Base-by-base conservation (phyloP, 176 grass and related monocot genomes). In the Musa beccarii region DNA sequence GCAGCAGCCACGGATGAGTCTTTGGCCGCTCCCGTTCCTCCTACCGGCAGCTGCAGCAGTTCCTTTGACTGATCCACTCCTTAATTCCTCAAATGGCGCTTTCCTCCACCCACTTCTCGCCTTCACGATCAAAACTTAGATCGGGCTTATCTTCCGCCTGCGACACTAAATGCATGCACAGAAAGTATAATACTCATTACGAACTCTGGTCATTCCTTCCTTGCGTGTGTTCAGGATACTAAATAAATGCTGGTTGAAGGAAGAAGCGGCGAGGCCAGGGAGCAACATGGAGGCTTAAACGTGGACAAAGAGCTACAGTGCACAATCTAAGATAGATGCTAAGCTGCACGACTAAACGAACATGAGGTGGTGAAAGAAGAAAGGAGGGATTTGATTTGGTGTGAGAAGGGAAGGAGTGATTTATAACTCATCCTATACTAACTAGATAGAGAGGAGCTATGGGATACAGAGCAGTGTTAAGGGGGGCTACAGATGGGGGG, bases 71-170 rank as follows among this genome's bases (percentile, higher is more conserved):
- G 23, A 10, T 20, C 15, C 24, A 29, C 11, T 13, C 25, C 12
- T 9, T 21, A 29, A 3, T 29, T 29, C 29, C 29, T 29, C 29
- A 29, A 29, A 29, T 29, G 29, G 29, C 29, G 29, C 29, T 29
- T 29, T 29, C 29, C 29, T 29, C 29, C 29, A 3, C 29, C 49
- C 49, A 2, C 67, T 10, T 56, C 11, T 49, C 17, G 54, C 59
- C 73, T 75, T 74, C 73, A 49, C 73, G 12, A 20, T 59, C 54
- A 52, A 43, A 59, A 50, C 68, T 34, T 34, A 34, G 29, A 34
- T 34, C 29, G n/a, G 12, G 68, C 34, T 51, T 51, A 15, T 10
- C 25, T 19, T 68, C 51, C 51, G n/a, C 17, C 68, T 13, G 43
- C 43, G 10, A 16, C 49, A 70, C n/a, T 70, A 51, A 70, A 70